phyloP scores from a whole-genome alignment of 768 basidiomycete species.

The Paxillus rubicundulus region DNA sequence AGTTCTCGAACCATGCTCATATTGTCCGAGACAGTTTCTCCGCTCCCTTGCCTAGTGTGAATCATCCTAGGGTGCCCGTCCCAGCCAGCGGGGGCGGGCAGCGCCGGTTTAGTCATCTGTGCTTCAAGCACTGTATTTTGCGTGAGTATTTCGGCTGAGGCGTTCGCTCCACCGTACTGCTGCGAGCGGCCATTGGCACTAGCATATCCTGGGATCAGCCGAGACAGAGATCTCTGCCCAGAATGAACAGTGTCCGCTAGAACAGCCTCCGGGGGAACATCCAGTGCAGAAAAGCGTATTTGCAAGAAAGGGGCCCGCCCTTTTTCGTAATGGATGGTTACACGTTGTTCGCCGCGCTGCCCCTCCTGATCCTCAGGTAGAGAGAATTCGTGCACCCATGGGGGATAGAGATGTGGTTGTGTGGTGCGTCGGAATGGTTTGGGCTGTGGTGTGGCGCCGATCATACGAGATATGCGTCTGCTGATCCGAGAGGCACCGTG shows the following conservation, averaged over 20 bases:
- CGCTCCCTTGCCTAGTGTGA: conserved; percentile 20
- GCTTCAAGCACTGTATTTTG: conserved; percentile 6
- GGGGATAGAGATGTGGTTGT: conserved; percentile 32
- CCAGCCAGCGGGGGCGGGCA: conserved; percentile 12
- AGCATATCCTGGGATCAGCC: conserved; percentile 4
- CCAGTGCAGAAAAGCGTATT: conserved; percentile 53
- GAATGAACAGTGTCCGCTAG: conserved; percentile 15
- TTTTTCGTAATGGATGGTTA: conserved; percentile 46
- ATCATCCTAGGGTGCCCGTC: conserved; percentile 5
- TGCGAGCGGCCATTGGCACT: not conserved
- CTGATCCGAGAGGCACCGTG: conserved; percentile 16
- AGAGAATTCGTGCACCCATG: conserved; percentile 5
- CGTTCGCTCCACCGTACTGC: not conserved
- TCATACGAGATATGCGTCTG: conserved; percentile 37
- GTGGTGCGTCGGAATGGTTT: conserved; percentile 57
- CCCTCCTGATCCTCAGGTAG: conserved; percentile 3
- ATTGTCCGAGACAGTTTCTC: conserved; percentile 38
- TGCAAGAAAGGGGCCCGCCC: conserved; percentile 49
- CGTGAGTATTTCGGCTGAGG: conserved; percentile 10
- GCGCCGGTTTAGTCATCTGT: conserved; percentile 14
- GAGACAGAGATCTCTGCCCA: conserved; percentile 14
- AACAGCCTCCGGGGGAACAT: conserved; percentile 34
- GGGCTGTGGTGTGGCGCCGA: conserved; percentile 55
- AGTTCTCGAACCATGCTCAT: conserved; percentile 49
- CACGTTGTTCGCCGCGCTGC: conserved; percentile 35